Evolutionary conservation across 331 rosid genomes (phyloP), one percentile per base, ranked within the genome.

Genomic region (Spiraea crenata): DNA sequence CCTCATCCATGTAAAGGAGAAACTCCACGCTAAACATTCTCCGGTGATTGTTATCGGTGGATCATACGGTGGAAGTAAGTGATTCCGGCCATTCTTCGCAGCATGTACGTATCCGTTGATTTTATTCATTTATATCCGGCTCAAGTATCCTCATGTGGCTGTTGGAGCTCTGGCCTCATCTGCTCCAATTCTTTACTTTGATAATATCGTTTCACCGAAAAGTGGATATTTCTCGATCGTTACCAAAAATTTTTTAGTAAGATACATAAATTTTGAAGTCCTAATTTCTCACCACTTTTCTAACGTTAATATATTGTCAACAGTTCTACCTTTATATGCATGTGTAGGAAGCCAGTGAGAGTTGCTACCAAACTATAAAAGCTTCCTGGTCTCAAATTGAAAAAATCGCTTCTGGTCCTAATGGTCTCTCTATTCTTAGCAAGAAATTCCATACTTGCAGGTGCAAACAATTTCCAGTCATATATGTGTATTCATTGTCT

Each of bases 41-140:
- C 92, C 90, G 0, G 79, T 88, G n/a, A 82, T 90, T 81, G 90
- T 90, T 11, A 48, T 90, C 6, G 95, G 95, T 70, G 96, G 85
- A 55, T 88, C 95, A 16, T 88, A 90, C 44, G 93, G 93, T 17
- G 91, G 96, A 87, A 87, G 96, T 87, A 9, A 79, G 93, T 76
- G 4, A 57, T 10, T 41, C 9, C 9, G 7, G 9, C 9, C 9
- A 42, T 6, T 9, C 9, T 42, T 7, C 9, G 7, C 2, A 6
- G 0, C 46, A 42, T 42, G 46, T 25, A 25, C 31, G 31, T 25
- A 25, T 25, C 31, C 31, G 31, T 25, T 25, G 31, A 25, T 25
- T 25, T 25, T 25, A 25, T 25, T 25, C 31, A 25, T 42, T 42
- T 42, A 6, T 42, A 42, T 42, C 7, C 82, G 91, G 49, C 71